Evolutionary conservation across 192 early-diverging fungal genomes (phyloP).

Genomic region (Chytriomyces sp.): DNA sequence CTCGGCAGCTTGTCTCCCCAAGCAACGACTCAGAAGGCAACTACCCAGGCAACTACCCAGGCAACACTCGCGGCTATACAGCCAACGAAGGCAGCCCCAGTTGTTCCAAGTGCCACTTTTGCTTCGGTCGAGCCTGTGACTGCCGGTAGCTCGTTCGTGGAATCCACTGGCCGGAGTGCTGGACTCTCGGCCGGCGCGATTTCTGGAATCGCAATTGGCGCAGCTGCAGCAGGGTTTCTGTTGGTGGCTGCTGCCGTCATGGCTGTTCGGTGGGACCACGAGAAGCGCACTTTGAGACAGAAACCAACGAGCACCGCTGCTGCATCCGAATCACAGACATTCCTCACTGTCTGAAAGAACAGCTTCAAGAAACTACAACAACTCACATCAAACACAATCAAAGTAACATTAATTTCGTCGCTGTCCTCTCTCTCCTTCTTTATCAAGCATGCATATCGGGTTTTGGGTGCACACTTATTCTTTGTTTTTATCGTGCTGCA

Average conservation of each 20-base stretch:
- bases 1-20: neutral
- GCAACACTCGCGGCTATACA: neutral
- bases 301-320: too few relatives aligned
- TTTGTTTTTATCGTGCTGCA: too few relatives aligned
- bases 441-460: too few relatives aligned
- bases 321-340: too few relatives aligned
- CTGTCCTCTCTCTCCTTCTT: too few relatives aligned
- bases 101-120: neutral
- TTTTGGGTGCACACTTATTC: too few relatives aligned
- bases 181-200: neutral
- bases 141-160: neutral
- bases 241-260: neutral
- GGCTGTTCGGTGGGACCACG: neutral
- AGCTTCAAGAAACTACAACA: too few relatives aligned
- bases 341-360: too few relatives aligned
- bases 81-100: neutral
- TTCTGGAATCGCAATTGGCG: neutral
- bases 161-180: neutral
- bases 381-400: too few relatives aligned
- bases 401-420: too few relatives aligned
- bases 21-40: neutral
- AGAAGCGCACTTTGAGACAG: too few relatives aligned
- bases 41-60: neutral
- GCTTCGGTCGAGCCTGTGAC: neutral
- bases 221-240: neutral